Base-by-base conservation (phyloP, 495 filamentous ascomycete genomes). In the Beverwykella pulmonaria region DNA sequence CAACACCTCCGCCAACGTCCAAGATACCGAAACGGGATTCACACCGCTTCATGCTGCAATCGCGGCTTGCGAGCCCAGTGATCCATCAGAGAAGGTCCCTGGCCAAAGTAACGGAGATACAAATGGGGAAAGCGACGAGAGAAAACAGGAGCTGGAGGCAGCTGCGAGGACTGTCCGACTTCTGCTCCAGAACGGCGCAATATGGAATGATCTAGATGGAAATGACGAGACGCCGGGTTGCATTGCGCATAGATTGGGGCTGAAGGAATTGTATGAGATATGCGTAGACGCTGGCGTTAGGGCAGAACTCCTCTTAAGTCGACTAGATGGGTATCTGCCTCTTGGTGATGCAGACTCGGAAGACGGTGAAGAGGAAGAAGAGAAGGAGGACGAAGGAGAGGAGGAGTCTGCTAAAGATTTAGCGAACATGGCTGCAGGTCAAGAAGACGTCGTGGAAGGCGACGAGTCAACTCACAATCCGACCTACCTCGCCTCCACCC, bases 191-290 rank as follows among this genome's bases (percentile, higher is more conserved):
- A 86, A 90, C 73, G 94, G 94, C 1, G 95, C 91, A 5, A 97
- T 98, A 59, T 98, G 94, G 94, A 98, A 98, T 77, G 92, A 96
- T 75, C 80, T 98, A 2, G 92, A 98, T 70, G 77, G 80, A 39
- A 86, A 90, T 48, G 82, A 89, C 61, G 92, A 98, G 82, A 98
- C 95, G 15, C 93, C 94, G 0, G 94, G 92, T 1, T 98, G 95
- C 78, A 72, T 97, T 19, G 94, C 94, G 12, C 79, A 79, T 41
- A 79, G 92, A 32, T 77, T 96, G 15, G 88, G 87, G 0, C 75
- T 89, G 66, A 79, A 72, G n/a, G 86, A 88, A 59, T 74, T 97
- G 49, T 98, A 98, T 73, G 85, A 90, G 20, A 72, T 93, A 36
- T 87, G 93, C 71, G 92, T 98, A 1, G 91, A 95, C 76, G 93